These are phyloP conservation scores for Oryza meridionalis DNA, from an alignment of 176 grass and related monocot species.

Conservation along the genomic window DNA sequence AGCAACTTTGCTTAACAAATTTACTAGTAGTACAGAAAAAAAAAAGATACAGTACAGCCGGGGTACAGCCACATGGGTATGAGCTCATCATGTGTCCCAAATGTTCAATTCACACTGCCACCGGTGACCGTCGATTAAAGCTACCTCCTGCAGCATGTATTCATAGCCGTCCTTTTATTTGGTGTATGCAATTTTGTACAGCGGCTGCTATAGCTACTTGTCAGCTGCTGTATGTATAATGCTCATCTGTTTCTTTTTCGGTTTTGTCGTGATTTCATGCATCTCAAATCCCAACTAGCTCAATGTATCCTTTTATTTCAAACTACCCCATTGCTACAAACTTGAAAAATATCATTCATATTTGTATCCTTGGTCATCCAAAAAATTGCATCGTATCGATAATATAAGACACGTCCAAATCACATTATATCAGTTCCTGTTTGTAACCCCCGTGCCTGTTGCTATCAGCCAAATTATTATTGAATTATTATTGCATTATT, in stretches of 20 bases:
- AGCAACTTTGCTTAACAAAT: neutral
- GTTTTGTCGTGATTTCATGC: slow-evolving; percentile 12
- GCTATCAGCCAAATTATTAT: slow-evolving; percentile 7
- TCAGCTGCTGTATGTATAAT: too few species aligned
- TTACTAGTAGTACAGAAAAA: neutral
- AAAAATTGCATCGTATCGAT: neutral
- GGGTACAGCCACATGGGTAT: slow-evolving; percentile 33
- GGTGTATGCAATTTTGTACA: neutral
- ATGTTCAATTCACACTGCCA: neutral
- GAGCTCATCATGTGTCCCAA: slow-evolving; percentile 50
- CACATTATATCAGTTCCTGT: neutral
- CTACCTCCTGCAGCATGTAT: neutral
- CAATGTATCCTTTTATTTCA: neutral
- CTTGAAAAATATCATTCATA: neutral
- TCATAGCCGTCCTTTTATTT: neutral
- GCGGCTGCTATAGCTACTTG: neutral
- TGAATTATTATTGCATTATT: neutral
- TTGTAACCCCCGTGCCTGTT: neutral
- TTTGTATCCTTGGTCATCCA: neutral
- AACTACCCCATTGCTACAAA: neutral
- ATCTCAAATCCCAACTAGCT: neutral
- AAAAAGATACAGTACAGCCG: neutral
- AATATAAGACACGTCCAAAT: neutral
- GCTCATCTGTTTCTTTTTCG: too few species aligned
- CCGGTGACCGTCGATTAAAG: neutral